Evolutionary conservation across 805 yeast species (phyloP), one percentile per base, ranked within the genome.

Genomic region (Myxozyma neglecta): DNA sequence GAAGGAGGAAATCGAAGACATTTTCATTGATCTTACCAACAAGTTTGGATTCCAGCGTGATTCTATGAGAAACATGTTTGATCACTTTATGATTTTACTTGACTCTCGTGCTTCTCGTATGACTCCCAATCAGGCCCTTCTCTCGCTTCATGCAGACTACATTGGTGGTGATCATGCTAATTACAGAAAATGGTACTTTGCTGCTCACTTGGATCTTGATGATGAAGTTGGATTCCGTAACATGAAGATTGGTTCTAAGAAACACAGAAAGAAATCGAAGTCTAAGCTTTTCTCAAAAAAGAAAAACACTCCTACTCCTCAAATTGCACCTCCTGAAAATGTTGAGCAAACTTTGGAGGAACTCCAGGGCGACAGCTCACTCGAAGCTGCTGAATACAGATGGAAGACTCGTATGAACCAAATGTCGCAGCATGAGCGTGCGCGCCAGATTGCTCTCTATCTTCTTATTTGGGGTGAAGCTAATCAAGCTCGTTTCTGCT

Each of bases 111-210:
- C 96, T 0, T 84, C 96, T 63, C 82, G 98, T 63, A 83, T 87
- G 81, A 74, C 85, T 1, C 88, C 96, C 3, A 73, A 77, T 40
- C 81, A 77, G 60, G 97, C 97, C 0, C 77, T 93, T 59, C 71
- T 85, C 1, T 83, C 93, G 0, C 75, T 93, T 39, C 98, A 93
- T 75, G 86, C 90, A 1, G 96, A 92, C 64, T 93, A 93, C 74
- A 90, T 93, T 64, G 97, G 97, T 0, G 97, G 98, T 16, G 89
- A 86, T 53, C 79, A 85, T 62, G 83, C 97, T 3, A 93, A 93
- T 75, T 93, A 86, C 75, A 83, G 87, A 70, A 90, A 89, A 74
- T 93, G 98, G 98, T 90, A 85, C 73, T 89, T 92, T 75, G 90
- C 96, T 49, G 90, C 96, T 8, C 90, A 86, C 74, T 76, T 88